These are phyloP conservation scores for Ustilago esculenta DNA, from an alignment of 1,284 basidiomycete genomes.

Conservation along the genomic window DNA sequence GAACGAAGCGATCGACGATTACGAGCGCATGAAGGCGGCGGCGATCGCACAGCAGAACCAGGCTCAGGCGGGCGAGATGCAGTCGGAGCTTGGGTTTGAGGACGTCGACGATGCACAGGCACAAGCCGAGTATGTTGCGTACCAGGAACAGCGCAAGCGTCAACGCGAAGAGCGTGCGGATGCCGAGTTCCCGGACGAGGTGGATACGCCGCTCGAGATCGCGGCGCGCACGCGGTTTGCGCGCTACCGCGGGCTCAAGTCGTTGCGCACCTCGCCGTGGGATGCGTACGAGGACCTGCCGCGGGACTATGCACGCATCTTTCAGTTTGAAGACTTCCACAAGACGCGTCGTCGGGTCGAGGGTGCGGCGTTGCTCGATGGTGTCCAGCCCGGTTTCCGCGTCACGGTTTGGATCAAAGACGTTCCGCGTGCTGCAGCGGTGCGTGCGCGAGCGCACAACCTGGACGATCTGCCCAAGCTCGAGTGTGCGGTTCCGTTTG, in stretches of 20 bases:
- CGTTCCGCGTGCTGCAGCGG: conserved; percentile 54
- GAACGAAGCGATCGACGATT: conserved; percentile 80
- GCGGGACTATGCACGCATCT: conserved; percentile 90
- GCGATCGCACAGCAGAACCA: conserved; percentile 68
- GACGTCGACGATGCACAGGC: conserved; percentile 72
- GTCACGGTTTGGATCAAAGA: conserved; percentile 51
- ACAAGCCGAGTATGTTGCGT: conserved; percentile 72
- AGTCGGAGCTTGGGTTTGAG: conserved; percentile 39
- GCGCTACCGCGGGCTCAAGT: conserved; percentile 88
- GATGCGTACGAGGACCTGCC: conserved; percentile 97
- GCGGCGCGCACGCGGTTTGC: conserved; percentile 87
- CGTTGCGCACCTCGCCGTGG: conserved; percentile 95
- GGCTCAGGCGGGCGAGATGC: conserved; percentile 11
- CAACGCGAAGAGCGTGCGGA: conserved; percentile 82
- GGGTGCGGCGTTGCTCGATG: conserved; percentile 62
- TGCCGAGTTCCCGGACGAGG: conserved; percentile 89
- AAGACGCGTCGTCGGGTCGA: conserved; percentile 81
- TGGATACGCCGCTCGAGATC: conserved; percentile 93
- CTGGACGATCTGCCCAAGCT: conserved; percentile 1
- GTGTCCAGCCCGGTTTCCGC: conserved; percentile 51
- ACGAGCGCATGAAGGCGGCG: conserved; percentile 79
- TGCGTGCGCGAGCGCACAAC: conserved; percentile 41
- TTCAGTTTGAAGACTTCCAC: conserved; percentile 95
- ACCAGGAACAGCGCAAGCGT: conserved; percentile 80
- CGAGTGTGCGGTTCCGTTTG: conserved; percentile 71